phyloP scores from a whole-genome alignment of 129 eudicot genomes.

The Rutidosis leptorrhynchoides region DNA sequence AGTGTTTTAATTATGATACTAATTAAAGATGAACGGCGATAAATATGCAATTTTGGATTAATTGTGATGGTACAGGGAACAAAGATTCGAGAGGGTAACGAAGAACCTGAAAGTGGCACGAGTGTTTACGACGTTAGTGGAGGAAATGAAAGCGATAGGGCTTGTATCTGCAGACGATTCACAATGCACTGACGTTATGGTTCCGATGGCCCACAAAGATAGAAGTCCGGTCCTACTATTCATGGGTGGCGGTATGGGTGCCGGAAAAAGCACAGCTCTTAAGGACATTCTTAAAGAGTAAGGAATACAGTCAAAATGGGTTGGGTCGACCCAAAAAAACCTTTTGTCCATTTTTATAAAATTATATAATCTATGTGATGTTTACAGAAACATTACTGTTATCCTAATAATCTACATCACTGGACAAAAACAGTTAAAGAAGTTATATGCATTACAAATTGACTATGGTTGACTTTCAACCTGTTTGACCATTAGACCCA shows the following conservation, averaged over 20 bases:
- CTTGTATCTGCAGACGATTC: constrained; percentile 73
- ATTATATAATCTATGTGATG: neutral
- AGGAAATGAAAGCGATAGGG: constrained; percentile 96
- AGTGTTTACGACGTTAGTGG: constrained; percentile 84
- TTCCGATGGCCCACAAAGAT: constrained; percentile 90
- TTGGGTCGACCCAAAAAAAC: neutral
- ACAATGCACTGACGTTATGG: constrained; percentile 90
- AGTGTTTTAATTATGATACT: neutral
- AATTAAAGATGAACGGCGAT: neutral
- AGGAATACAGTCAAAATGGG: constrained; percentile 19
- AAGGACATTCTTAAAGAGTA: constrained; percentile 95
- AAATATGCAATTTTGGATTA: constrained; percentile 2
- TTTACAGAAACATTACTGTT: neutral
- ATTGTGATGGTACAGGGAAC: constrained; percentile 59
- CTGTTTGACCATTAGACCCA: neutral
- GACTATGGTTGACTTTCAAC: neutral
- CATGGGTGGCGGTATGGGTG: constrained; percentile 99
- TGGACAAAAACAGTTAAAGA: neutral
- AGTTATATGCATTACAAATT: neutral
- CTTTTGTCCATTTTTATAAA: neutral
- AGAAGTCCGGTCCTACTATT: constrained; percentile 95
- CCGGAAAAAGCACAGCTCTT: constrained; percentile 96
- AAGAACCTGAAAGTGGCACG: constrained; percentile 95
- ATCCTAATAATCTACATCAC: neutral
- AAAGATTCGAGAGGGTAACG: constrained; percentile 86